These are phyloP conservation scores for Polygonum aviculare DNA, from an alignment of 148 eudicot genomes.

Conservation along the genomic window DNA sequence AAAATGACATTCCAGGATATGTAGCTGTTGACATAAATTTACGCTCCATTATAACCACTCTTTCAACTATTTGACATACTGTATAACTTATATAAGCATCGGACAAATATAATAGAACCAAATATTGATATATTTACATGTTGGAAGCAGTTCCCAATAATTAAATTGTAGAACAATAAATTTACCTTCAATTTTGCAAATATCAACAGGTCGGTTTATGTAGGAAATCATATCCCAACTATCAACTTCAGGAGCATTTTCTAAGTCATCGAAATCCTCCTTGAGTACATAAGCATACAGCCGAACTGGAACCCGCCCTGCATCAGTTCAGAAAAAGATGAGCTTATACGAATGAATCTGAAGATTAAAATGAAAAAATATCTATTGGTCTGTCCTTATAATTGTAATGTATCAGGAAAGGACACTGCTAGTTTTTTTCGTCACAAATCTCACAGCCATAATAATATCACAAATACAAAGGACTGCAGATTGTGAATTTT, in stretches of 20 bases:
- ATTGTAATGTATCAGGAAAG: not conserved
- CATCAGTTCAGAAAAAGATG: constrained; percentile 14
- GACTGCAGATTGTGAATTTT: not conserved
- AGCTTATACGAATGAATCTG: not conserved
- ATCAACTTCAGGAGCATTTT: constrained; percentile 55
- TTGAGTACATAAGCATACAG: constrained; percentile 49
- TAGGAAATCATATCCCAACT: constrained; percentile 81
- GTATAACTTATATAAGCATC: not conserved
- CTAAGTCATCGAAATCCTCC: constrained; percentile 60
- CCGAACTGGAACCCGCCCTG: constrained; percentile 91
- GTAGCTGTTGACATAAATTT: not conserved
- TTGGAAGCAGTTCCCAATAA: not conserved
- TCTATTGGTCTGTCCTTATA: not conserved
- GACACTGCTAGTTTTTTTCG: not conserved
- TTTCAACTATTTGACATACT: not conserved
- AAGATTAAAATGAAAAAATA: not conserved
- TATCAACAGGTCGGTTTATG: constrained; percentile 76
- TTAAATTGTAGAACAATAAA: not conserved
- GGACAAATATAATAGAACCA: not conserved
- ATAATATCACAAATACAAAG: not conserved
- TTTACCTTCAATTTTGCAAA: constrained; percentile 54
- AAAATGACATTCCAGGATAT: not conserved
- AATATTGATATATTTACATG: not conserved
- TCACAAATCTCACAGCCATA: not conserved
- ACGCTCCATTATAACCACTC: not conserved